Evolutionary conservation across 495 filamentous ascomycete species (phyloP).

Genomic region (Talaromyces thailandensis): DNA sequence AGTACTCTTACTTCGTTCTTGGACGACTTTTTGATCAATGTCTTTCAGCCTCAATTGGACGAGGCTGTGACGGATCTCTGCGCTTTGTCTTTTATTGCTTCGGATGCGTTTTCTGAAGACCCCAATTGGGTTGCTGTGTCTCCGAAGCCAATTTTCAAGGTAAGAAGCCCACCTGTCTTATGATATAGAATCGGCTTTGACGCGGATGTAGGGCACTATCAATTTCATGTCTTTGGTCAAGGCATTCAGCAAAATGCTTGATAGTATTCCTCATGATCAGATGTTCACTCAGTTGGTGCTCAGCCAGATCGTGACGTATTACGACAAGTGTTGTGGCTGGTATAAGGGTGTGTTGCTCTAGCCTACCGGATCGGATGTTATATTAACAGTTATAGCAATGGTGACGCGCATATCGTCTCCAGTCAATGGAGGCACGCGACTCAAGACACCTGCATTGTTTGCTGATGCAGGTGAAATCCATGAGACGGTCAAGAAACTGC

Average conservation of each 20-base stretch:
- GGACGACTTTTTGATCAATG: conserved; percentile 96
- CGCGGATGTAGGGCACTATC: conserved; percentile 53
- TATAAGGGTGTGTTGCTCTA: conserved; percentile 51
- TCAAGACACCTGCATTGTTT: conserved; percentile 66
- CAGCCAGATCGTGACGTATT: conserved; percentile 80
- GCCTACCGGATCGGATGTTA: neutral
- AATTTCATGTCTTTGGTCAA: conserved; percentile 81
- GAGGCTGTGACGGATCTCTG: conserved; percentile 89
- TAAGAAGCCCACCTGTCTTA: conserved; percentile 11
- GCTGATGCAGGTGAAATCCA: conserved; percentile 61
- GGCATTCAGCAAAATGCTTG: conserved; percentile 89
- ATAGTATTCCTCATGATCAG: conserved; percentile 91
- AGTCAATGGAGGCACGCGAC: conserved; percentile 28
- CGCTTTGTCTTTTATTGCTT: conserved; percentile 68
- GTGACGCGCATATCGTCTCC: conserved; percentile 32
- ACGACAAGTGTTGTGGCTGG: conserved; percentile 84
- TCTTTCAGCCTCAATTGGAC: conserved; percentile 93
- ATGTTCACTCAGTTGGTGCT: conserved; percentile 89
- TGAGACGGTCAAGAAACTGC: conserved; percentile 54
- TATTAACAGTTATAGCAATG: conserved; percentile 21
- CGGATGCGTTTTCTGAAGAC: conserved; percentile 84
- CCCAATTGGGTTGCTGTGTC: conserved; percentile 70
- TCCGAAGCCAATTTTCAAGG: conserved; percentile 78
- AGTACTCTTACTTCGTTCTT: conserved; percentile 90
- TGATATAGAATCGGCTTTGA: conserved; percentile 1